Evolutionary conservation across 306 rosid genomes (phyloP), one percentile per base, ranked within the genome.

Genomic region (Glycine tomentella): DNA sequence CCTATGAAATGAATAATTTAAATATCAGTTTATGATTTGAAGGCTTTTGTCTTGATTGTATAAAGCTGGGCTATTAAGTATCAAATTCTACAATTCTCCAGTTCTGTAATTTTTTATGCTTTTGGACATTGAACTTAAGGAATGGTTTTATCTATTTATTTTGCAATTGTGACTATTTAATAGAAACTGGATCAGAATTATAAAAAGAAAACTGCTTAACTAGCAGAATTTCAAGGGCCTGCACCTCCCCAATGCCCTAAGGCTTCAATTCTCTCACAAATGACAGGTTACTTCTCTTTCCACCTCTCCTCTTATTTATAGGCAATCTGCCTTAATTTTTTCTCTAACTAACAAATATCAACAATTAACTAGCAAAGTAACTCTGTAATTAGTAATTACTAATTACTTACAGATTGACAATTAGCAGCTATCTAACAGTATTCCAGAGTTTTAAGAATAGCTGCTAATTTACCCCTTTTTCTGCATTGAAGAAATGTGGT

Each of bases 1-100:
- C 72, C 80, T n/a, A 62, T 63, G 50, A 46, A 63, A 75, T 75
- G 59, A 75, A 76, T 71, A 34, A 62, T 49, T 4, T 33, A 48
- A 38, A 38, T 48, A 63, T 63, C 17, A 46, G 13, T 76, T 48
- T 63, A 75, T 62, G 62, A 25, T 33, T 76, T 76, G 70, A 48
- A 48, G 36, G 72, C 11, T 46, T 62, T 42, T 42, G 61, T 63
- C 62, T 63, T 76, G 58, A 62, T 48, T 63, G 12, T 10, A 48
- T 62, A n/a, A 62, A 76, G 7, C 6, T 76, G 72, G 48, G 59
- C 46, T 14, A 61, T 3, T 61, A 76, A 61, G 31, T 25, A 25
- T 25, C 31, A 25, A 25, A 25, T 25, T 25, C 31, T 25, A 25
- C 31, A 25, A 25, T 25, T 0, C 31, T 25, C 31, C 31, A 25